Conservation (phyloP, 2,329 filamentous ascomycete genomes). For the Phialocephala sp. region DNA sequence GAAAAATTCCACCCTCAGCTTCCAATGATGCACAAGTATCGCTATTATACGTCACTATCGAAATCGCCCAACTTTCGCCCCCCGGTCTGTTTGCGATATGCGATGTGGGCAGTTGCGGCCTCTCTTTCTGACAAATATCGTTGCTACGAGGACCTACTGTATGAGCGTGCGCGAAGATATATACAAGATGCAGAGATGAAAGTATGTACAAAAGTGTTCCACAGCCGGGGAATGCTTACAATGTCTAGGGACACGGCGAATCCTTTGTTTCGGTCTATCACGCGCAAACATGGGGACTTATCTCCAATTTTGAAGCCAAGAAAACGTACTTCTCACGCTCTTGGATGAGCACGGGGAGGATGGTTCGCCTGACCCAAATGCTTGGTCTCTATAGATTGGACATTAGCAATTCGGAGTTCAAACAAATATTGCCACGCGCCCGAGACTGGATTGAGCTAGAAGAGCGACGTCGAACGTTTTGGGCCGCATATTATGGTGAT, state of each 20-base stretch:
- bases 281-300: conserved; percentile 79
- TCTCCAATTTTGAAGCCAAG: conserved; percentile 82
- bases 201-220: conserved; percentile 43
- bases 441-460: conserved; percentile 82
- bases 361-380: conserved; percentile 76
- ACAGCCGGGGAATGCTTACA: conserved; percentile 14
- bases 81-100: conserved; percentile 82
- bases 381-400: conserved; percentile 85
- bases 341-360: conserved; percentile 79
- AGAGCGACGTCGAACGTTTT: conserved; percentile 84
- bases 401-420: conserved; percentile 66
- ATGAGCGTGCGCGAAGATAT: conserved; percentile 81
- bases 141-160: conserved; percentile 77
- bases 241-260: conserved; percentile 71
- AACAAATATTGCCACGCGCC: conserved; percentile 75
- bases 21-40: conserved; percentile 78
- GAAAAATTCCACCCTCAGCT: conserved; percentile 71
- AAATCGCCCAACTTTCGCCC: conserved; percentile 75
- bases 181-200: conserved; percentile 85
- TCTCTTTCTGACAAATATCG: conserved; percentile 74
- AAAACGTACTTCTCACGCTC: conserved; percentile 84
- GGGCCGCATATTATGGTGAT: conserved; percentile 83
- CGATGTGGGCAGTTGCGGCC: conserved; percentile 84
- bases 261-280: conserved; percentile 78
- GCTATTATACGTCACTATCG: conserved; percentile 78